Evolutionary conservation across 352 stramenopile genomes (phyloP).

Genomic region (Pythium volutum): DNA sequence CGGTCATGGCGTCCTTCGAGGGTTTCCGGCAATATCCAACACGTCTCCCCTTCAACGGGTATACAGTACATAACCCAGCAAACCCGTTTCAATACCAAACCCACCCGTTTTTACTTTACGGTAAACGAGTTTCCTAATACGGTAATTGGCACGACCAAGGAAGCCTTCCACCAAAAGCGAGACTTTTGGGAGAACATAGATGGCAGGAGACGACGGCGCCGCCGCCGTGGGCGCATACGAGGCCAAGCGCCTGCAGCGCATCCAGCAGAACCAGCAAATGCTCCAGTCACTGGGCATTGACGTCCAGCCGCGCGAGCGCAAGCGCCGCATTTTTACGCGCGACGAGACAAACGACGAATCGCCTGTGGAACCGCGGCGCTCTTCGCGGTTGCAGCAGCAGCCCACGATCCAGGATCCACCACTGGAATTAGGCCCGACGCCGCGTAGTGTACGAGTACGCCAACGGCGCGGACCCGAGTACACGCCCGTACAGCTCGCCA

Average conservation of each 20-base stretch:
- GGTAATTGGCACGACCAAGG: neutral
- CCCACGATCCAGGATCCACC: neutral
- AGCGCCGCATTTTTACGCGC: conserved; percentile 7
- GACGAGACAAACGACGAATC: conserved; percentile 4
- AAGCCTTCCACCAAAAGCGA: neutral
- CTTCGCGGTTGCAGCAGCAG: conserved; percentile 11
- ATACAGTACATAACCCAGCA: neutral
- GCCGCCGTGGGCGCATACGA: conserved; percentile 45
- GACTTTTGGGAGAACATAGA: neutral
- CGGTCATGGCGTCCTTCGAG: neutral
- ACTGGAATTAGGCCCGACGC: neutral
- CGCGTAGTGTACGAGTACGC: neutral
- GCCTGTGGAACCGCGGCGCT: conserved; percentile 2
- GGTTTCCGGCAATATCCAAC: neutral
- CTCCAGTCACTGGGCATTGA: conserved; percentile 40
- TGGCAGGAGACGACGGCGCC: neutral
- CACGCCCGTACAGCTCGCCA: conserved; percentile 1
- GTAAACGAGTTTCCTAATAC: neutral
- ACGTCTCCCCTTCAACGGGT: conserved; percentile 7
- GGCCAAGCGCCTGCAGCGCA: conserved; percentile 51
- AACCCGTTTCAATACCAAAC: neutral
- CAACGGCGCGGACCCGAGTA: neutral
- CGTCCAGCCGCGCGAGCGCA: neutral
- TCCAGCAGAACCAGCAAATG: conserved; percentile 45
- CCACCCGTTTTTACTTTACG: conserved; percentile 4